Percentiles rank a stretch among this genome's conserved stretches.
Evolutionary conservation across 1,139 yeast species (phyloP).

Genomic region (Geotrichum siamense): DNA sequence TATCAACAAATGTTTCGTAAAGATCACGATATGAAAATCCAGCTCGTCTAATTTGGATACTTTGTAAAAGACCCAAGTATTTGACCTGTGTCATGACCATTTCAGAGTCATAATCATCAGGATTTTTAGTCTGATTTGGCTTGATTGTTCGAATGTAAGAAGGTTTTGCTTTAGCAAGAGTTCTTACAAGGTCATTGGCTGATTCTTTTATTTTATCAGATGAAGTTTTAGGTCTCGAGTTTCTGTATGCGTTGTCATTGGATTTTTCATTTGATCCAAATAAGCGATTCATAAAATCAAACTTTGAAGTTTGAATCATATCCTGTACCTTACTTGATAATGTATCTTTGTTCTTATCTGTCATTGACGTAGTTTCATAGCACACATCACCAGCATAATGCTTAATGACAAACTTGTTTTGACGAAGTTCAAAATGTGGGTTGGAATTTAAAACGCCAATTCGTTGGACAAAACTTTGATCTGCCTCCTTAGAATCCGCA

Average conservation of each 20-base stretch:
- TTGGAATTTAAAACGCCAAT: slow-evolving; percentile 74
- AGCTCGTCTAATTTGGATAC: slow-evolving; percentile 95
- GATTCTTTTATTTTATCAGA: slow-evolving; percentile 88
- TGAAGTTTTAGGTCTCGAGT: slow-evolving; percentile 86
- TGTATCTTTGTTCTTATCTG: slow-evolving; percentile 95
- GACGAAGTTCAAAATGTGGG: slow-evolving; percentile 84
- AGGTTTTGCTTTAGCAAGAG: slow-evolving; percentile 83
- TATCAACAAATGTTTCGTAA: slow-evolving; percentile 93
- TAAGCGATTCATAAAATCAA: slow-evolving; percentile 54
- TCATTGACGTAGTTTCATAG: slow-evolving; percentile 83
- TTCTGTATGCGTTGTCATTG: slow-evolving; percentile 59
- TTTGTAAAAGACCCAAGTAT: slow-evolving; percentile 92
- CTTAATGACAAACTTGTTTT: slow-evolving; percentile 79
- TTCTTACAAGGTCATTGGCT: slow-evolving; percentile 85
- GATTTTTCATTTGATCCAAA: too few species aligned
- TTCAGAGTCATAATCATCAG: slow-evolving; percentile 78
- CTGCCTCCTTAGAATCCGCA: slow-evolving; percentile 96
- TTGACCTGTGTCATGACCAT: slow-evolving; percentile 95
- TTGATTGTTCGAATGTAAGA: slow-evolving; percentile 96
- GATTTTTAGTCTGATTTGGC: slow-evolving; percentile 90
- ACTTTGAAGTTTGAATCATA: slow-evolving; percentile 62
- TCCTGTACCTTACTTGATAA: slow-evolving; percentile 82
- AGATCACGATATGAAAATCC: slow-evolving; percentile 98
- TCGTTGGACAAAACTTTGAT: slow-evolving; percentile 91
- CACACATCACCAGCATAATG: slow-evolving; percentile 99